Evolutionary conservation across 164 flowering plant genomes (phyloP).

Genomic region (Brasenia schreberi): DNA sequence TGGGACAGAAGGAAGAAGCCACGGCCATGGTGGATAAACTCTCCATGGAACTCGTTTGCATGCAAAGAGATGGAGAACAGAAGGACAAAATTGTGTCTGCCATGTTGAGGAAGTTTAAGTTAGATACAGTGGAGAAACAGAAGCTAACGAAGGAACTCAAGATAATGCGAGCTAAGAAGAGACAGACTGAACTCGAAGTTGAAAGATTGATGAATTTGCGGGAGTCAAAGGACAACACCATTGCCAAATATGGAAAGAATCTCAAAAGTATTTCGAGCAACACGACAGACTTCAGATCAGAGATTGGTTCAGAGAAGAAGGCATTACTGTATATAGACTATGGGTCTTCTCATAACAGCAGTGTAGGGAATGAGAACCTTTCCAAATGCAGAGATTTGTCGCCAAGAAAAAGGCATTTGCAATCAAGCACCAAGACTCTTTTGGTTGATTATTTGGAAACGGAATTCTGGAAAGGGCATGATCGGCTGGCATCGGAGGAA

Average conservation of each 20-base stretch:
- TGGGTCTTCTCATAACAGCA: constrained; percentile 16
- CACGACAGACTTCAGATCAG: constrained; percentile 19
- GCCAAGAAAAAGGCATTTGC: constrained; percentile 7
- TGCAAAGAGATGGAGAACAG: constrained; percentile 66
- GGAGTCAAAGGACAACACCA: constrained; percentile 14
- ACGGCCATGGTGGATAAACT: constrained; percentile 45
- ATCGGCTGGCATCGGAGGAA: constrained; percentile 8
- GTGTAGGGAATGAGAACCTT: not conserved
- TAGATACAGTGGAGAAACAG: constrained; percentile 63
- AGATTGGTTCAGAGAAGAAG: constrained; percentile 17
- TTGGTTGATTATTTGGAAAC: constrained; percentile 16
- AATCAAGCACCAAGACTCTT: constrained; percentile 6
- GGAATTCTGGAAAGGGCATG: constrained; percentile 13
- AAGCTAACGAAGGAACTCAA: constrained; percentile 64
- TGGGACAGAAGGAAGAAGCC: constrained; percentile 61
- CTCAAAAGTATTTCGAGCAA: constrained; percentile 36
- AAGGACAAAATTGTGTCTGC: constrained; percentile 82
- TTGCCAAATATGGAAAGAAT: constrained; percentile 25
- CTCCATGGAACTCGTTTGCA: constrained; percentile 48
- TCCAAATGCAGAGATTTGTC: constrained; percentile 10
- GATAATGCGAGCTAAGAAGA: constrained; percentile 49
- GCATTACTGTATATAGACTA: constrained; percentile 10
- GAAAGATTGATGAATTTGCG: constrained; percentile 38
- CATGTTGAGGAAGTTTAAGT: constrained; percentile 70
- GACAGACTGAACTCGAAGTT: constrained; percentile 53